phyloP scores from a whole-genome alignment of 495 filamentous ascomycete genomes.

The Neurospora sp. region DNA sequence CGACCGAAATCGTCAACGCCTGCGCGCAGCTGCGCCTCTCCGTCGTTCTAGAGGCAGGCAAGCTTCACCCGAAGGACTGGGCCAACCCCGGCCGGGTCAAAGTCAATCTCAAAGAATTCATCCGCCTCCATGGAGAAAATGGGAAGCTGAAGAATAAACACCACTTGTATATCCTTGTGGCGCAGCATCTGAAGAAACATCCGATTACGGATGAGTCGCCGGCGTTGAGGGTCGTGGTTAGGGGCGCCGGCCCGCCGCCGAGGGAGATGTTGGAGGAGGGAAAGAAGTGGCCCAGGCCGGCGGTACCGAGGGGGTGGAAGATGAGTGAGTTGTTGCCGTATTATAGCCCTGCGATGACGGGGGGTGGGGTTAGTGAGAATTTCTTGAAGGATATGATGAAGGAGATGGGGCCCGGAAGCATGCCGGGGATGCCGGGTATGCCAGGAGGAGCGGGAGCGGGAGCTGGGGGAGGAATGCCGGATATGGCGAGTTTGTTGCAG shows the following conservation, averaged over 20 bases:
- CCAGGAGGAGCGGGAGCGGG: not conserved
- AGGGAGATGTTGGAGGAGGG: conserved; percentile 35
- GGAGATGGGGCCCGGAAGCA: conserved; percentile 57
- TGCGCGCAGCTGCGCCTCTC: conserved; percentile 61
- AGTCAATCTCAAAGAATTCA: conserved; percentile 55
- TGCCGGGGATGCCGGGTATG: conserved; percentile 12
- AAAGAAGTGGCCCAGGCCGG: conserved; percentile 57
- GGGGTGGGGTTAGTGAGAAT: conserved; percentile 91
- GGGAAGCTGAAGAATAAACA: conserved; percentile 70
- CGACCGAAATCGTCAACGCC: conserved; percentile 80
- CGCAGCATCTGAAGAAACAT: conserved; percentile 60
- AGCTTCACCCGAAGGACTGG: conserved; percentile 94
- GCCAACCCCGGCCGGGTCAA: conserved; percentile 87
- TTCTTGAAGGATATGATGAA: conserved; percentile 96
- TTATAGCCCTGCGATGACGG: conserved; percentile 79
- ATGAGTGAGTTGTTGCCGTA: conserved; percentile 73
- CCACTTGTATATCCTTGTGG: conserved; percentile 72
- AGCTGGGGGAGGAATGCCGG: conserved; percentile 7
- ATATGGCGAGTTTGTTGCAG: conserved; percentile 36
- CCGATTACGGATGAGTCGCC: conserved; percentile 61
- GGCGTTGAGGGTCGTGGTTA: conserved; percentile 58
- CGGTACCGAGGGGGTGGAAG: conserved; percentile 87
- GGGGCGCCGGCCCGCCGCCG: conserved; percentile 38
- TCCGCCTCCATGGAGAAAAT: not conserved
- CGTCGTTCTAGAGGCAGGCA: conserved; percentile 79